These are phyloP conservation scores for Gomphus bonarii DNA, from an alignment of 1,284 basidiomycete species.

Conservation along the genomic window DNA sequence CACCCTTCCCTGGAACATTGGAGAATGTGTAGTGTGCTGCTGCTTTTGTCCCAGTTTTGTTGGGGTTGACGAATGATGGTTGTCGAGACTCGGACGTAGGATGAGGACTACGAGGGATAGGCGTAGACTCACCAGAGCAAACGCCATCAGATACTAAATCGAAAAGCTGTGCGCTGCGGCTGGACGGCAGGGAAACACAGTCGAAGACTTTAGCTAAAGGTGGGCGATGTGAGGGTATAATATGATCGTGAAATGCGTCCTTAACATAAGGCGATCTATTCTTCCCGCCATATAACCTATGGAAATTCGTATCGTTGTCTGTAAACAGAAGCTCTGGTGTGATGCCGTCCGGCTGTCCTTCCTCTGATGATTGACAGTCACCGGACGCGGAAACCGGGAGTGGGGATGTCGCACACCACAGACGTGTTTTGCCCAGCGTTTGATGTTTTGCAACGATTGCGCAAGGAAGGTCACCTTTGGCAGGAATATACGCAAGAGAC, in stretches of 20 bases:
- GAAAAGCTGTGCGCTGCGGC: conserved; percentile 1
- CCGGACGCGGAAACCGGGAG: conserved; percentile 68
- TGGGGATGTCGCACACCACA: conserved; percentile 89
- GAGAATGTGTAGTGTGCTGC: conserved; percentile 87
- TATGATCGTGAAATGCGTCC: conserved; percentile 98
- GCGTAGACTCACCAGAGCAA: conserved; percentile 20
- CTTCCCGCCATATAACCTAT: conserved; percentile 79
- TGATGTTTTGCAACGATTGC: conserved; percentile 48
- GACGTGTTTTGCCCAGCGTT: conserved; percentile 61
- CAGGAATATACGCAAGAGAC: conserved; percentile 44
- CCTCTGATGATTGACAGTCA: conserved; percentile 38
- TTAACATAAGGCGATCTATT: conserved; percentile 84
- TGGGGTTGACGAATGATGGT: conserved; percentile 72
- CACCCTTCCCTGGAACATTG: conserved; percentile 83
- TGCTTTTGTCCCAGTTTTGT: conserved; percentile 83
- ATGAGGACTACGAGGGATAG: conserved; percentile 40
- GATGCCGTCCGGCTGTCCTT: conserved; percentile 48
- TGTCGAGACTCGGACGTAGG: conserved; percentile 36
- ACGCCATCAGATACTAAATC: neutral
- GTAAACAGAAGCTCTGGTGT: conserved; percentile 84
- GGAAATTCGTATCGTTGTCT: conserved; percentile 96
- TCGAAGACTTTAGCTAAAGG: conserved; percentile 2
- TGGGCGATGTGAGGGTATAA: conserved; percentile 78
- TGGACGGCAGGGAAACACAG: neutral
- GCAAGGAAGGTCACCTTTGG: conserved; percentile 56